These are phyloP conservation scores for Pinus taeda DNA, from an alignment of 75 land plant genomes.

Conservation along the genomic window DNA sequence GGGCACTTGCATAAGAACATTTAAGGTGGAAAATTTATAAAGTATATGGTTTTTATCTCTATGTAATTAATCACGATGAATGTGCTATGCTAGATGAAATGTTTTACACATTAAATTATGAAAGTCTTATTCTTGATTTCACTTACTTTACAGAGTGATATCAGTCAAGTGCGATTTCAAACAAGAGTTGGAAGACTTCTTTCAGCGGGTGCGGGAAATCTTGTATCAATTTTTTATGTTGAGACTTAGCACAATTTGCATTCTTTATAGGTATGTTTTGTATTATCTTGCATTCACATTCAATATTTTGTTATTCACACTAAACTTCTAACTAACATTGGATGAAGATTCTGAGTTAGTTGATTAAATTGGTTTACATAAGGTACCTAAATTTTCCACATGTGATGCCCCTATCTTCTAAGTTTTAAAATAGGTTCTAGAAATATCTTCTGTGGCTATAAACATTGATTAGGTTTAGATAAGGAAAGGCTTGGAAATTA, in stretches of 20 bases:
- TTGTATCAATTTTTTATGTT: conserved; percentile 68
- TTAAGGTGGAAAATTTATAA: conserved; percentile 39
- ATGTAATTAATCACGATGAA: not conserved
- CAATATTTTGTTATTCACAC: too few relatives aligned
- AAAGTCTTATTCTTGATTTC: not conserved
- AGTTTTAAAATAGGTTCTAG: not conserved
- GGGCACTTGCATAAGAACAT: conserved; percentile 41
- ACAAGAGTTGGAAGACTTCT: conserved; percentile 43
- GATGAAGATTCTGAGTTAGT: not conserved
- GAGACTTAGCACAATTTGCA: conserved; percentile 36
- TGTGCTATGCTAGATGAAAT: not conserved
- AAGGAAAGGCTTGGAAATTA: too few relatives aligned
- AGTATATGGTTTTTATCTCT: too few relatives aligned
- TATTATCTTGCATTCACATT: not conserved
- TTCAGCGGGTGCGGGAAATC: conserved; percentile 52
- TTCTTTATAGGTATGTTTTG: conserved; percentile 36
- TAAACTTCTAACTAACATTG: too few relatives aligned
- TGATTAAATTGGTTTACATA: not conserved
- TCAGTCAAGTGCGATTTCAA: conserved; percentile 60
- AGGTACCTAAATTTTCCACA: not conserved
- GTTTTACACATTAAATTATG: not conserved
- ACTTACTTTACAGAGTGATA: conserved; percentile 36
- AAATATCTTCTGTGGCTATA: too few relatives aligned
- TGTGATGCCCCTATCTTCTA: not conserved
- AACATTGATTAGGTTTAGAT: too few relatives aligned